Base-by-base conservation (phyloP, 1,284 basidiomycete species). In the Psilocybe mexicana region DNA sequence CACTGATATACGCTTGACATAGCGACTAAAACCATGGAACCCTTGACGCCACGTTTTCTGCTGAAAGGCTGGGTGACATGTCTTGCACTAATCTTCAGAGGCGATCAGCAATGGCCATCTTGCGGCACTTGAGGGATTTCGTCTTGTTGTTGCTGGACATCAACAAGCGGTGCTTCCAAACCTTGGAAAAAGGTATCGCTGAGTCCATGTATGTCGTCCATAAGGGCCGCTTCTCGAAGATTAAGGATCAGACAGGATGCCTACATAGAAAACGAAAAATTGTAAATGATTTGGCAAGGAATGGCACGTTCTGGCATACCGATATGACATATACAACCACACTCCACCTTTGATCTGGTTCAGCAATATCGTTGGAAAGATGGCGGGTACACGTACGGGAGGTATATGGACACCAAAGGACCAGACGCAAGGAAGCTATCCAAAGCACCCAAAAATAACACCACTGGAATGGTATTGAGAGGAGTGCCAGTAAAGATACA, bases 121-220 rank as follows among this genome's bases (percentile, higher is more conserved):
- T 33, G 30, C 8, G 4, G 30, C 30, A 4, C 30, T 33, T 33
- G 30, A 33, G 30, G 30, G 4, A 8, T 33, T 33, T 33, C 30
- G 4, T n/a, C 25, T 11, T 26, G 25, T 46, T 14, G 44, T 11
- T 43, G 25, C 24, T 30, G 44, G 28, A 2, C 12, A 30, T 46
- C 26, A 28, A 25, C 25, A 26, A 46, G 44, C 25, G 44, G 25
- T 12, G 3, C 12, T 26, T 54, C 53, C 28, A 54, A 24, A 11
- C 53, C 53, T 24, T 38, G 45, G 11, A 54, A 54, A 26, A 46
- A 23, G 12, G 53, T 47, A 10, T 54, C 53, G 18, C 53, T 44
- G 6, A 54, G 18, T 24, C 46, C 46, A 4, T 46, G 30, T 18
- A 38, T 24, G 25, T 54, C 12, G 24, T 45, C 45, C 11, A 28